Evolutionary conservation across 345 rosid genomes (phyloP).

Genomic region (Euphorbia peplus): DNA sequence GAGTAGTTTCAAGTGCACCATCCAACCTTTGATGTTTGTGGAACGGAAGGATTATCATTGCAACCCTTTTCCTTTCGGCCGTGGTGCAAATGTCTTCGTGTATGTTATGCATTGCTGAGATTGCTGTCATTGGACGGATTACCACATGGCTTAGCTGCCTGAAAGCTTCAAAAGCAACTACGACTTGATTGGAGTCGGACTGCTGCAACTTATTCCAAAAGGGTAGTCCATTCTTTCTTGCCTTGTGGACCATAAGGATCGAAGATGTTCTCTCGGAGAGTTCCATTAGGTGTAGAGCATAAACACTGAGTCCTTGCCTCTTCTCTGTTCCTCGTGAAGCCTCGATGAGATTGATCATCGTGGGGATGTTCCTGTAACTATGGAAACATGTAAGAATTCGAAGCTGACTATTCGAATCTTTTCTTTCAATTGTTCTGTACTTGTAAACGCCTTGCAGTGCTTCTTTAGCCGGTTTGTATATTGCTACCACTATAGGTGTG

Average conservation of each 20-base stretch:
- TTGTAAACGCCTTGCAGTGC: slow-evolving; percentile 38
- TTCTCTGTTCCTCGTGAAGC: slow-evolving; percentile 71
- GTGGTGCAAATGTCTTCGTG: slow-evolving; percentile 64
- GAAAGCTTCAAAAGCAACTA: no score
- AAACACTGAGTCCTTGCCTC: slow-evolving; percentile 62
- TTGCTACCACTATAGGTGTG: slow-evolving; percentile 59
- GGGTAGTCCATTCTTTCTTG: slow-evolving; percentile 70
- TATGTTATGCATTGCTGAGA: slow-evolving; percentile 57
- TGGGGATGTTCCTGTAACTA: slow-evolving; percentile 46
- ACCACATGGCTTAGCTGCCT: no score
- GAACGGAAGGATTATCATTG: slow-evolving; percentile 12
- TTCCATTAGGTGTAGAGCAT: slow-evolving; percentile 91
- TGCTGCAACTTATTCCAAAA: slow-evolving; percentile 68
- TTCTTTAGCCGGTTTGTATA: slow-evolving; percentile 53
- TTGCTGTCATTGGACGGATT: slow-evolving; percentile 78
- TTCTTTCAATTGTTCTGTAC: slow-evolving; percentile 45
- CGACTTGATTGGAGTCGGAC: no score
- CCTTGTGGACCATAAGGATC: slow-evolving; percentile 84
- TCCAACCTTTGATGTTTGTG: slow-evolving; percentile 33
- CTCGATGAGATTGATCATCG: slow-evolving; percentile 66
- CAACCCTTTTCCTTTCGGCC: slow-evolving; percentile 54
- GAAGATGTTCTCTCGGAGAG: slow-evolving; percentile 86
- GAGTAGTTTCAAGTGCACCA: slow-evolving; percentile 55
- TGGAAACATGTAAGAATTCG: slow-evolving; percentile 60
- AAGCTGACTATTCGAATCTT: slow-evolving; percentile 37